Conservation (phyloP, 768 basidiomycete genomes). For the Clitopilus passeckerianus region DNA sequence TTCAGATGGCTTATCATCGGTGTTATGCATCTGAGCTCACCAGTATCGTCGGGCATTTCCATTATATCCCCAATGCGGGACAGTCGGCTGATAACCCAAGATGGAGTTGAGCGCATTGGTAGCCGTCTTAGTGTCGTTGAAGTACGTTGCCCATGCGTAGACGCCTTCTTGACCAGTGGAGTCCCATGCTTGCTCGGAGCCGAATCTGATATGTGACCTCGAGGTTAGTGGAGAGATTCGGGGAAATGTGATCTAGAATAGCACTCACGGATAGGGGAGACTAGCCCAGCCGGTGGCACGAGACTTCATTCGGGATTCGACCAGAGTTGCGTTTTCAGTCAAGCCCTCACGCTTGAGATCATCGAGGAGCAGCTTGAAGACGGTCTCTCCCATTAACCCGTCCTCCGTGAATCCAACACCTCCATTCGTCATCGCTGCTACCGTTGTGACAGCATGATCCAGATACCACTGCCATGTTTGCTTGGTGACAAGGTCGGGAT, state of each 20-base stretch:
- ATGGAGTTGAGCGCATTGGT: slow-evolving; percentile 51
- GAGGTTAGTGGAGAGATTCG: neutral
- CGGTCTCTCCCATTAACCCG: slow-evolving; percentile 57
- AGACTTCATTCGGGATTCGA: slow-evolving; percentile 41
- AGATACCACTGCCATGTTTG: slow-evolving; percentile 56
- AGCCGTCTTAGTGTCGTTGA: slow-evolving; percentile 46
- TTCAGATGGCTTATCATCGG: neutral
- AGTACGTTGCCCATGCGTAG: slow-evolving; percentile 48
- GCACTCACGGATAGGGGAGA: slow-evolving; percentile 46
- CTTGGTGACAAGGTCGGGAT: slow-evolving; percentile 39
- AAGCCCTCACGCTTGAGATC: slow-evolving; percentile 50
- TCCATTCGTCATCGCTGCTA: slow-evolving; percentile 39
- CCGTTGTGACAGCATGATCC: slow-evolving; percentile 47
- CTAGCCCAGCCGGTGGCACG: slow-evolving; percentile 42
- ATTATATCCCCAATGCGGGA: slow-evolving; percentile 59
- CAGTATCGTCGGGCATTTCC: slow-evolving; percentile 56
- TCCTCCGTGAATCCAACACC: slow-evolving; percentile 38
- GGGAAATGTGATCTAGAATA: neutral
- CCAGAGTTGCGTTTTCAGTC: slow-evolving; percentile 38
- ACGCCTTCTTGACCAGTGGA: slow-evolving; percentile 56
- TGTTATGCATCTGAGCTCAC: slow-evolving; percentile 19
- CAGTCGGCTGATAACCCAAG: slow-evolving; percentile 49
- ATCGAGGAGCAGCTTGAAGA: slow-evolving; percentile 38
- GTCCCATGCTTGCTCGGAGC: slow-evolving; percentile 58
- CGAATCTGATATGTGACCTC: slow-evolving; percentile 31